Evolutionary conservation across 108 stramenopile genomes (phyloP).

Genomic region (Aurantiochytrium sp.): DNA sequence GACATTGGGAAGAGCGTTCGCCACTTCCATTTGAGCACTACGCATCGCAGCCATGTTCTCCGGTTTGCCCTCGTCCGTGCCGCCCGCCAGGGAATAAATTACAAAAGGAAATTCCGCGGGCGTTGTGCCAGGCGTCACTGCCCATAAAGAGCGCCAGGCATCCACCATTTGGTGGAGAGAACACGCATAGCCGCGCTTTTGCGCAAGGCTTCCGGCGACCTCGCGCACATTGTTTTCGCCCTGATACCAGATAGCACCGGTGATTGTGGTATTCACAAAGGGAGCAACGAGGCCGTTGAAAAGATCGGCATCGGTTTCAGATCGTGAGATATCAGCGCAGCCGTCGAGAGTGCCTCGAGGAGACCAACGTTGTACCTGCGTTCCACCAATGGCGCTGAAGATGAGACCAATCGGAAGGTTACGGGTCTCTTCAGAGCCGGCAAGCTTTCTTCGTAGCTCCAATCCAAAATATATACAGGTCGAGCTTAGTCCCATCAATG

Average conservation of each 20-base stretch:
- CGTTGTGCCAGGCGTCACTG: neutral
- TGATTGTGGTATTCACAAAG: neutral
- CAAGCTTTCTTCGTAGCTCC: neutral
- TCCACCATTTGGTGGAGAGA: neutral
- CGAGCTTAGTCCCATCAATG: neutral
- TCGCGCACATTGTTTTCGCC: slow-evolving; percentile 12
- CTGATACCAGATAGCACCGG: slow-evolving; percentile 11
- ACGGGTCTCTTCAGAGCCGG: neutral
- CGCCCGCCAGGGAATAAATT: neutral
- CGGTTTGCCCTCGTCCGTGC: neutral
- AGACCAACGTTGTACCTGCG: neutral
- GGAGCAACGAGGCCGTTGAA: neutral
- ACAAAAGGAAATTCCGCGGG: neutral
- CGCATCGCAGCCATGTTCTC: neutral
- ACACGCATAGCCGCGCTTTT: neutral
- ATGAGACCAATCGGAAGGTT: neutral
- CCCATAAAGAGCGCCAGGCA: neutral
- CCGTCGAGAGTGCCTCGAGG: neutral
- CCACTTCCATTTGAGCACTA: neutral
- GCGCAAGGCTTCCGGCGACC: neutral
- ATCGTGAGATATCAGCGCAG: neutral
- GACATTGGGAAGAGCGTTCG: neutral
- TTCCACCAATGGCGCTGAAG: neutral
- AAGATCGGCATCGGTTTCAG: neutral
- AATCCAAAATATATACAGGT: neutral